phyloP scores from a whole-genome alignment of 2,329 filamentous ascomycete genomes.

The Cytospora mali region DNA sequence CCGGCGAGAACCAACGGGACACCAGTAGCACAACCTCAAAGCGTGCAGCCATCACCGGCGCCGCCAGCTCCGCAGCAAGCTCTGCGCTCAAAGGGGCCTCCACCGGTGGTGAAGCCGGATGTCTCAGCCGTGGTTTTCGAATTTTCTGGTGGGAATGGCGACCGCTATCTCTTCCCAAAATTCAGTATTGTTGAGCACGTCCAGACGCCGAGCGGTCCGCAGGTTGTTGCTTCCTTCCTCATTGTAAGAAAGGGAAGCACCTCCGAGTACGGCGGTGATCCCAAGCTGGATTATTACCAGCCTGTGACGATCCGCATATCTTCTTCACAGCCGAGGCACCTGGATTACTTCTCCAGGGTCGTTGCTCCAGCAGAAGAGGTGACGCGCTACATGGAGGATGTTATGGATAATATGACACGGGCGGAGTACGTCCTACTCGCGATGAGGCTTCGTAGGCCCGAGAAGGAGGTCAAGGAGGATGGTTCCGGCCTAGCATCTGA shows the following conservation, averaged over 20 bases:
- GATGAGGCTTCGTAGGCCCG: conserved; percentile 62
- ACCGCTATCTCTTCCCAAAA: conserved; percentile 78
- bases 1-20: conserved; percentile 28
- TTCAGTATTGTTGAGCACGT: conserved; percentile 75
- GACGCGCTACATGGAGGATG: conserved; percentile 67
- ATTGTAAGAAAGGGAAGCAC: conserved; percentile 72
- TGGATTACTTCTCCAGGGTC: conserved; percentile 63
- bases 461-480: conserved; percentile 40
- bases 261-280: conserved; percentile 67
- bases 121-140: conserved; percentile 70
- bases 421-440: conserved; percentile 69
- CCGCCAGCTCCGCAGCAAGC: conserved; percentile 50
- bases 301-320: conserved; percentile 68
- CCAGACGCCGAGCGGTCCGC: conserved; percentile 52
- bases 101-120: conserved; percentile 57
- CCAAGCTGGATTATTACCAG: conserved; percentile 72
- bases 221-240: conserved; percentile 74
- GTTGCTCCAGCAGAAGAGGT: conserved; percentile 67
- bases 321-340: conserved; percentile 55
- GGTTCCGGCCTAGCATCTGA: conserved; percentile 32
- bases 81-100: conserved; percentile 62
- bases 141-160: conserved; percentile 67
- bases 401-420: conserved; percentile 70
- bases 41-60: conserved; percentile 13
- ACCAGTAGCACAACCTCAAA: conserved; percentile 27